Evolutionary conservation across 2,329 filamentous ascomycete species (phyloP), one percentile per base, ranked within the genome.

Genomic region (Aphanocladium album): DNA sequence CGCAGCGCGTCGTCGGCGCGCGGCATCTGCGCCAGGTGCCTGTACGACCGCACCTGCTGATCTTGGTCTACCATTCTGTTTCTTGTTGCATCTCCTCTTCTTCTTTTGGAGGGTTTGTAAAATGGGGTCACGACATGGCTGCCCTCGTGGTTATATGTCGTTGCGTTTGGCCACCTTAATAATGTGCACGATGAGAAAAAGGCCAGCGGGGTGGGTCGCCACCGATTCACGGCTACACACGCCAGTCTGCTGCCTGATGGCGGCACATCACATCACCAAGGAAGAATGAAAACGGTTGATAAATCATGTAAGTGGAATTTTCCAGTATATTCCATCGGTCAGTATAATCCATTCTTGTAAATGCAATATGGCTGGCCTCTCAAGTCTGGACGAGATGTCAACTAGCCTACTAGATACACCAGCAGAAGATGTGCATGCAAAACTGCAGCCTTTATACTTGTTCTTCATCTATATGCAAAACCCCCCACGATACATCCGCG

Each of bases 1-100:
- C 84, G 75, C 19, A 84, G 70, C 16, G 82, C 82, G 62, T 84
- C 81, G 17, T 72, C 69, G 21, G 79, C 76, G 2, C 80, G 77
- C 1, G 78, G 75, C 35, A 81, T 76, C 23, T 75, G 69, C 9
- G 70, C 71, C 57, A 85, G 68, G 65, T 85, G 82, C 39, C 78
- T 78, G 68, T 77, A 84, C 8, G 76, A 77, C 19, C 73, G 66
- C 5, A 85, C 71, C 35, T 79, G 68, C 2, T 78, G 72, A 62
- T 84, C 79, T 63, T 76, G 66, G 65, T 80, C 77, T 1, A 71
- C 57, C 78, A 79, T 80, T 5, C 19, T 41, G 12, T 17, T 21
- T 41, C 11, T n/a, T 41, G 17, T 14, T 39, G 17, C 30, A 14
- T 17, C 51, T 21, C 50, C n/a, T n/a, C n/a, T n/a, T n/a, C n/a